Evolutionary conservation across 345 rosid genomes (phyloP), one percentile per base, ranked within the genome.

Genomic region (Atalantia buxifolia): DNA sequence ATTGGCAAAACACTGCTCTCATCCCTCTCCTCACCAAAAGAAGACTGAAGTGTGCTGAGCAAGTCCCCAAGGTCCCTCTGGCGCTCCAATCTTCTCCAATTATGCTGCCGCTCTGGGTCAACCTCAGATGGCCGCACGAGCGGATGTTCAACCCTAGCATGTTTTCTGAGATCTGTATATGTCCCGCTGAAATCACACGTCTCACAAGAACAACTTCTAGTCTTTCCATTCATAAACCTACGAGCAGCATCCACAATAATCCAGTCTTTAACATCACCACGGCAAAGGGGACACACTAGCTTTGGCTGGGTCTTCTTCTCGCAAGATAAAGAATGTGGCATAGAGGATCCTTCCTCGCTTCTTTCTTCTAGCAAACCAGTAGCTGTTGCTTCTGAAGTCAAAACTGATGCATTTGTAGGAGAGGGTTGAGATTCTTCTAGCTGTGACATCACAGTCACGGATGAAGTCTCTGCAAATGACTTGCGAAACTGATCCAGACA

Each of bases 31-130:
- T 96, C 98, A 63, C 92, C 97, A 75, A 92, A 85, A 14, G 97
- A 92, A 77, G 97, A 92, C 40, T 91, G 92, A 30, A 96, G 95
- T 2, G 98, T 90, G 85, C 99, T 96, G 53, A 96, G 87, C 82
- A 96, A 83, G 86, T 96, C 98, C 10, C 99, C 99, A 38, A 96
- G 79, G 76, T 96, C 99, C 83, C 99, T 90, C 86, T 94, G 97
- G 33, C 95, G 95, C 86, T 96, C 98, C 81, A 96, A 79, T 87
- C 95, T 87, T 87, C 98, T 91, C 99, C 99, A 96, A 72, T 84
- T 90, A 68, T 95, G 93, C 76, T 92, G 93, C 71, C 99, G 82
- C 84, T 91, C 99, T 9, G 97, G 99, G 79, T 94, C 98, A 72
- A 91, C 91, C 85, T 89, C 94, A 22, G 98, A 85, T 25, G 99